These are phyloP conservation scores for Rubus idaeus DNA, from an alignment of 306 rosid genomes.

Conservation along the genomic window DNA sequence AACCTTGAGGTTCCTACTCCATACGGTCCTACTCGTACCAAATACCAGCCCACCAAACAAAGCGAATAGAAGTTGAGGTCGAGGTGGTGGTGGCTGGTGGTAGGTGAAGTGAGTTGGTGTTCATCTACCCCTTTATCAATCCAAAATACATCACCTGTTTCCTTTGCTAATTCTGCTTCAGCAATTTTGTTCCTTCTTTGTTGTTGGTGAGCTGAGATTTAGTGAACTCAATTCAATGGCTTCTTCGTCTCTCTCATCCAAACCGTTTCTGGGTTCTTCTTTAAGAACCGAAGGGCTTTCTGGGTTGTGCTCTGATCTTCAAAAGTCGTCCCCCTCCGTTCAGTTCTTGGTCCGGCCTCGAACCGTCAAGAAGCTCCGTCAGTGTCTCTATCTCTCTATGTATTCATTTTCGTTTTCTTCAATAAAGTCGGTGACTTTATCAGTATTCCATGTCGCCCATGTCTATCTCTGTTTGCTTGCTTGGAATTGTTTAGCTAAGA, in stretches of 20 bases:
- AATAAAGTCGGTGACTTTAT: background rate
- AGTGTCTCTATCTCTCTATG: conserved; percentile 23
- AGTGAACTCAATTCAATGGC: conserved; percentile 42
- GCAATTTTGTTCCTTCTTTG: background rate
- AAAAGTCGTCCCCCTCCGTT: conserved; percentile 46
- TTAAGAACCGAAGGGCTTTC: conserved; percentile 45
- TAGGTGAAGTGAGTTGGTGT: conserved; percentile 4
- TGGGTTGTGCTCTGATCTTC: conserved; percentile 48
- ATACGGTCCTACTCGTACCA: background rate
- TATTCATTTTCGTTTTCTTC: background rate
- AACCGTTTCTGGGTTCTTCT: conserved; percentile 54
- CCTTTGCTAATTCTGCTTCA: too few relatives aligned
- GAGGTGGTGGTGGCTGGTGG: background rate
- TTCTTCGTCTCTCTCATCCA: conserved; percentile 53
- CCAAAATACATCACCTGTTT: background rate
- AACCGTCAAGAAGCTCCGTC: conserved; percentile 64
- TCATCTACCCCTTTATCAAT: background rate
- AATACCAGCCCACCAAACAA: background rate
- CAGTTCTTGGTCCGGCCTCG: conserved; percentile 47
- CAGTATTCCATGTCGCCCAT: too few relatives aligned
- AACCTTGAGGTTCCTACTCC: too few relatives aligned
- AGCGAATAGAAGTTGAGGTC: background rate
- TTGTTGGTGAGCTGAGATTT: background rate
- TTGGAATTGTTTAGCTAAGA: background rate
- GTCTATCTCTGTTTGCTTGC: background rate